A percentile compares a stretch with the other conserved stretches of the same genome.
These are phyloP conservation scores for Solanum dulcamara DNA, from an alignment of 257 asterid genomes.

Conservation along the genomic window DNA sequence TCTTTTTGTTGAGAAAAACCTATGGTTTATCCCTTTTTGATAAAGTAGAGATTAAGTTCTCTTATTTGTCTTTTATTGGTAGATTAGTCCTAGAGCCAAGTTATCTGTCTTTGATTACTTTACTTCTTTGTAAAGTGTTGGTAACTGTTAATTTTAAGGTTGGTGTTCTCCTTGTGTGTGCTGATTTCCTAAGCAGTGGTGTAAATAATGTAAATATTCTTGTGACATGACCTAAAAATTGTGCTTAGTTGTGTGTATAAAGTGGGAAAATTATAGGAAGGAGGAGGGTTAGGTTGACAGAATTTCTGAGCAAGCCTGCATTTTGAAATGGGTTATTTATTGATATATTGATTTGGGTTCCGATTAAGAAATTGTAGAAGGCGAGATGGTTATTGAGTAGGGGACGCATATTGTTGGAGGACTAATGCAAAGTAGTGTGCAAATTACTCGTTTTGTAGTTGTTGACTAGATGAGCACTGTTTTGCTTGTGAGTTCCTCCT, in stretches of 20 bases:
- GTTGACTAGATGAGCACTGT: neutral
- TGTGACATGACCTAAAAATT: neutral
- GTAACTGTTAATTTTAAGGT: neutral
- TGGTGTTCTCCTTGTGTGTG: neutral
- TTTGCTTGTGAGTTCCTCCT: neutral
- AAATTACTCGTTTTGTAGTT: neutral
- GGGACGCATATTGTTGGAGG: neutral
- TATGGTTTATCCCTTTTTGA: neutral
- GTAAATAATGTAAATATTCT: neutral
- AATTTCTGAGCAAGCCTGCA: neutral
- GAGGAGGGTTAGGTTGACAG: neutral
- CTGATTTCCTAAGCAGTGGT: neutral
- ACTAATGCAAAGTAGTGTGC: neutral
- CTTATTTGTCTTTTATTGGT: neutral
- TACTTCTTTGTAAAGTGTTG: neutral
- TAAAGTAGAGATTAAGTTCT: neutral
- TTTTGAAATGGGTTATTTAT: neutral
- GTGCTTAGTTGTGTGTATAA: neutral
- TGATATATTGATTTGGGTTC: neutral
- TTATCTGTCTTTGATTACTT: neutral
- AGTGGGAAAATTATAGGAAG: neutral
- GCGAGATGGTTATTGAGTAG: neutral
- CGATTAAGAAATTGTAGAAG: neutral
- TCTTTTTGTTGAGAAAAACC: neutral
- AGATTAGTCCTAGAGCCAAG: neutral